Evolutionary conservation across 495 filamentous ascomycete genomes (phyloP).

Genomic region (Aspergillus bridgeri): DNA sequence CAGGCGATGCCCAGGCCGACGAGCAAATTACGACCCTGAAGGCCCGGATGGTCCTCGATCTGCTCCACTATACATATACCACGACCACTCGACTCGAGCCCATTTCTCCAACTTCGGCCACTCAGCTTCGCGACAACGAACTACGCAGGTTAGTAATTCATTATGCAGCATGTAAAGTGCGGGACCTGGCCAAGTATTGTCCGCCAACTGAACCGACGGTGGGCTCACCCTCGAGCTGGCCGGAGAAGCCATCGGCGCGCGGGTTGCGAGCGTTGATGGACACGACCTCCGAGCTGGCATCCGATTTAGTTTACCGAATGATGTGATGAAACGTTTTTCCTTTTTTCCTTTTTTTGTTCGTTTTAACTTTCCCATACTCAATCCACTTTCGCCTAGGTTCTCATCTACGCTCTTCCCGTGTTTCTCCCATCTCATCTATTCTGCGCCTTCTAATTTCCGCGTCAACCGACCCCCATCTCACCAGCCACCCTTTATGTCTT

Average conservation of each 20-base stretch:
- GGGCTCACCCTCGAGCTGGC: slow-evolving; percentile 21
- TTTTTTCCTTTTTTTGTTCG: neutral
- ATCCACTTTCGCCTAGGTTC: slow-evolving; percentile 1
- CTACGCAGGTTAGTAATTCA: slow-evolving; percentile 42
- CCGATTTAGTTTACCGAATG: slow-evolving; percentile 48
- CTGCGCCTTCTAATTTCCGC: neutral
- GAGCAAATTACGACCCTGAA: slow-evolving; percentile 26
- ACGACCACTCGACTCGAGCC: slow-evolving; percentile 44
- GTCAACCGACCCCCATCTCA: neutral
- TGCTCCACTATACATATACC: slow-evolving; percentile 42
- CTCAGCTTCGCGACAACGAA: slow-evolving; percentile 46
- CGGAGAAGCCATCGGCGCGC: slow-evolving; percentile 23
- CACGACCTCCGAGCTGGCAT: slow-evolving; percentile 40
- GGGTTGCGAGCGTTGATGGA: slow-evolving; percentile 39
- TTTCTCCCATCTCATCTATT: neutral
- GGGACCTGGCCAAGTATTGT: slow-evolving; percentile 38
- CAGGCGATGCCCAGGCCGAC: slow-evolving; percentile 13
- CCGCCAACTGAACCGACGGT: slow-evolving; percentile 28
- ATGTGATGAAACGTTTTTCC: slow-evolving; percentile 17
- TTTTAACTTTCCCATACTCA: slow-evolving; percentile 1
- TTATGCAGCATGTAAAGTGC: slow-evolving; percentile 45
- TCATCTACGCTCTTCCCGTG: neutral
- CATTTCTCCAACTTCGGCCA: slow-evolving; percentile 39
- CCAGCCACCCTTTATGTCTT: neutral
- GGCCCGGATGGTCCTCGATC: slow-evolving; percentile 37